These are phyloP conservation scores for Aspergillus sp. DNA, from an alignment of 2,329 filamentous ascomycete species.

Conservation along the genomic window DNA sequence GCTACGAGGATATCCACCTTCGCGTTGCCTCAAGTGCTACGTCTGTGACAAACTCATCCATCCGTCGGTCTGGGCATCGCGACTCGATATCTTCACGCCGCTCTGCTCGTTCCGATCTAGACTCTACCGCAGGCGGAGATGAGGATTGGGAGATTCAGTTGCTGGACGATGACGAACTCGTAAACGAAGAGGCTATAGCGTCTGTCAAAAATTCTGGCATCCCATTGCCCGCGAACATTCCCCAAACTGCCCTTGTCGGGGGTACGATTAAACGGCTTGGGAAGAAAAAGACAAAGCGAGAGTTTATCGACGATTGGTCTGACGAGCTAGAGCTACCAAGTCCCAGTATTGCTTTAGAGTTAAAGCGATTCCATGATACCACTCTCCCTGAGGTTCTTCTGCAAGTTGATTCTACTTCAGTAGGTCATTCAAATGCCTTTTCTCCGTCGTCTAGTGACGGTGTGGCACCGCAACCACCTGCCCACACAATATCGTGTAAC, in stretches of 20 bases:
- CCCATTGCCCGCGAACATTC: slow-evolving; percentile 81
- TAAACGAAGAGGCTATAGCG: slow-evolving; percentile 80
- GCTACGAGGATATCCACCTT: slow-evolving; percentile 47
- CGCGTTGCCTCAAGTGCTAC: slow-evolving; percentile 47
- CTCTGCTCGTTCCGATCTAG: slow-evolving; percentile 80
- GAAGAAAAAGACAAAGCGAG: slow-evolving; percentile 68
- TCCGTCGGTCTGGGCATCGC: slow-evolving; percentile 53
- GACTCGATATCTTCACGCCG: slow-evolving; percentile 79
- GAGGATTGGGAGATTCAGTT: slow-evolving; percentile 88
- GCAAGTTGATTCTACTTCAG: slow-evolving; percentile 58
- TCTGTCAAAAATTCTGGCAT: slow-evolving; percentile 88
- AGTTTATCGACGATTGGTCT: slow-evolving; percentile 77
- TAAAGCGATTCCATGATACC: slow-evolving; percentile 62
- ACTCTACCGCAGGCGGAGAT: slow-evolving; percentile 69
- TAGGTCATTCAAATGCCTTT: slow-evolving; percentile 40
- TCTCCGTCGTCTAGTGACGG: slow-evolving; percentile 30
- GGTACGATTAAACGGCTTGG: slow-evolving; percentile 92
- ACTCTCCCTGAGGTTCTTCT: slow-evolving; percentile 68
- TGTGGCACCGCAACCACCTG: slow-evolving; percentile 52
- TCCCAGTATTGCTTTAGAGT: slow-evolving; percentile 56
- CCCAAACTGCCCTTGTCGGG: slow-evolving; percentile 83
- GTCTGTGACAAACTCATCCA: slow-evolving; percentile 45
- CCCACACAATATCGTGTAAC: slow-evolving; percentile 57
- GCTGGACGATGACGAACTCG: slow-evolving; percentile 79
- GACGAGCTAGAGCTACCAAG: slow-evolving; percentile 73